phyloP scores from a whole-genome alignment of 805 yeast species.

The Saccharomycodes ludwigii region DNA sequence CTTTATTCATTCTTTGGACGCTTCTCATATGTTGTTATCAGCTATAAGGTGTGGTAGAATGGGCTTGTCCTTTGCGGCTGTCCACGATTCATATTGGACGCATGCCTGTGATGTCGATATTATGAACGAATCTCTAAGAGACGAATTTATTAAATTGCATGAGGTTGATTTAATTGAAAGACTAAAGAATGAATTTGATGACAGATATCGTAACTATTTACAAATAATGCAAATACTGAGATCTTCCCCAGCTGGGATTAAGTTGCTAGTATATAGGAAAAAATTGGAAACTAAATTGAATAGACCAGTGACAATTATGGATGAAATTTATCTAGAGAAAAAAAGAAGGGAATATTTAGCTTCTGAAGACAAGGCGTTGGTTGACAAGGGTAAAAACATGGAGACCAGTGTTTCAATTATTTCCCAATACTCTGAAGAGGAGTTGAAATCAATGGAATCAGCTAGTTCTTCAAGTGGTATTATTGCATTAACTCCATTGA shows the following conservation, averaged over 20 bases:
- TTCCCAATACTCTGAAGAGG: constrained; percentile 17
- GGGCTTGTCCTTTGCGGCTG: constrained; percentile 76
- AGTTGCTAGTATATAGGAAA: constrained; percentile 37
- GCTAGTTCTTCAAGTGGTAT: constrained; percentile 17
- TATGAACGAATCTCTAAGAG: constrained; percentile 62
- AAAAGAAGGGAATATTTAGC: constrained; percentile 43
- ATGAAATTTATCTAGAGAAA: constrained; percentile 63
- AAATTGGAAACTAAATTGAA: constrained; percentile 37
- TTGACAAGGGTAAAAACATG: constrained; percentile 39
- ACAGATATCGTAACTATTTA: constrained; percentile 62
- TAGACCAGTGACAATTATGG: constrained; percentile 47
- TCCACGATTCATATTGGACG: constrained; percentile 97
- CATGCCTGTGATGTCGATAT: constrained; percentile 74
- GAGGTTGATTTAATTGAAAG: constrained; percentile 57
- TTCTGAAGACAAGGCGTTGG: constrained; percentile 38
- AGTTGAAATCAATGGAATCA: constrained; percentile 16
- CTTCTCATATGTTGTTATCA: constrained; percentile 89
- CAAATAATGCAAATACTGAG: constrained; percentile 45
- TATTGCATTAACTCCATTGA: constrained; percentile 52
- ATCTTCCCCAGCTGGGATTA: constrained; percentile 36
- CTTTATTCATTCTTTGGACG: constrained; percentile 88
- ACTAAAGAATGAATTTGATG: constrained; percentile 67
- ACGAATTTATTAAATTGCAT: constrained; percentile 70
- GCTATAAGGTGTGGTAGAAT: constrained; percentile 62
- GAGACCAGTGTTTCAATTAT: constrained; percentile 60